These are phyloP conservation scores for Fusarium pseudocircinatum DNA, from an alignment of 2,329 filamentous ascomycete genomes.

Conservation along the genomic window DNA sequence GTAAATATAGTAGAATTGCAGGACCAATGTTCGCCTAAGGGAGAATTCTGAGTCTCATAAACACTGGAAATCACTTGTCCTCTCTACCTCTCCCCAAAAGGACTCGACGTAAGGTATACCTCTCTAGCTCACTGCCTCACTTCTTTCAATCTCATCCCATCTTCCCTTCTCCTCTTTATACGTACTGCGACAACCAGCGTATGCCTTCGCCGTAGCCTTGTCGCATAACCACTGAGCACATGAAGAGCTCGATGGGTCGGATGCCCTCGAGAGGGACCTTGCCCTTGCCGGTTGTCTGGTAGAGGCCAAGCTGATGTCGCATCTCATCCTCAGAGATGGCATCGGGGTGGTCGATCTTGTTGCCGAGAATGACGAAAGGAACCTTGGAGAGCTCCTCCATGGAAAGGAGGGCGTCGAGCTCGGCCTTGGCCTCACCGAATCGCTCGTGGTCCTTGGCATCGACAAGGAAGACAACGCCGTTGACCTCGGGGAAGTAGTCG, in stretches of 20 bases:
- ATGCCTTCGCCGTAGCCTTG: constrained; percentile 94
- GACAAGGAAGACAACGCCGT: constrained; percentile 96
- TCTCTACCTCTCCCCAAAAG: constrained; percentile 23
- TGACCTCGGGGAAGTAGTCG: constrained; percentile 96
- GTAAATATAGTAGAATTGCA: constrained; percentile 45
- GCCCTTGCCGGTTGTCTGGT: constrained; percentile 96
- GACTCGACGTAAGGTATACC: constrained; percentile 35
- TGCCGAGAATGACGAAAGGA: constrained; percentile 94
- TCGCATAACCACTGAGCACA: constrained; percentile 99
- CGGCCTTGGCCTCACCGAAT: constrained; percentile 92
- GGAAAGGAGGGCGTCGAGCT: constrained; percentile 91
- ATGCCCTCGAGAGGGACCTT: constrained; percentile 93
- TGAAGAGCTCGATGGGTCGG: constrained; percentile 95
- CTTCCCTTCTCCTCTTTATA: constrained; percentile 66
- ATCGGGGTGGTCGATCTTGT: constrained; percentile 99
- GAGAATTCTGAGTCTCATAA: constrained; percentile 50
- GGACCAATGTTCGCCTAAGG: constrained; percentile 48
- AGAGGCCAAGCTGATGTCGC: constrained; percentile 89
- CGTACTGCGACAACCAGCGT: constrained; percentile 92
- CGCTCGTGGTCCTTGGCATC: constrained; percentile 98
- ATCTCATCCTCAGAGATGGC: constrained; percentile 96
- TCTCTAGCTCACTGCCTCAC: constrained; percentile 16
- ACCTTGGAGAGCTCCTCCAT: constrained; percentile 98
- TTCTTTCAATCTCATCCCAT: background rate
- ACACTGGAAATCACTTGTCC: constrained; percentile 40